These are phyloP conservation scores for Jaapia argillacea DNA, from an alignment of 768 basidiomycete genomes.

Conservation along the genomic window DNA sequence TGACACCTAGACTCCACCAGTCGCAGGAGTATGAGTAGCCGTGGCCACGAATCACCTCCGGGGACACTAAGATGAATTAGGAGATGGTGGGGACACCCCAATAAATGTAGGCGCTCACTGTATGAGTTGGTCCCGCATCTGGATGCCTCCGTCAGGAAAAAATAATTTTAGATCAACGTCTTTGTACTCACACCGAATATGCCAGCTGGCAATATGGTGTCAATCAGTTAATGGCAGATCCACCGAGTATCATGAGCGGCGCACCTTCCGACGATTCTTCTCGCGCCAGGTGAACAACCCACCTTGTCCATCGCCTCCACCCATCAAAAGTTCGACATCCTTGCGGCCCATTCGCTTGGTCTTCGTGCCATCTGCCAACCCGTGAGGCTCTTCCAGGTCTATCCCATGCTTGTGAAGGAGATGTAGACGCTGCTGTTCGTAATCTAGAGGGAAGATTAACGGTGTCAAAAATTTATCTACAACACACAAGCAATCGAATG, in stretches of 20 bases:
- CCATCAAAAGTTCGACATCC: constrained; percentile 80
- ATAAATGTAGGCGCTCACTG: constrained; percentile 41
- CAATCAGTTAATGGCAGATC: constrained; percentile 3
- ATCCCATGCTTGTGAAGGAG: constrained; percentile 89
- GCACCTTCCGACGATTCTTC: constrained; percentile 82
- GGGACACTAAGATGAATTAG: constrained; percentile 55
- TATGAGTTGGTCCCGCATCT: constrained; percentile 84
- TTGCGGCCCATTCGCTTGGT: constrained; percentile 74
- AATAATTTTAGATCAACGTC: not conserved
- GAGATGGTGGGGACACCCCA: constrained; percentile 5
- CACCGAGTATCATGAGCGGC: constrained; percentile 9
- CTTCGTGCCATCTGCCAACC: constrained; percentile 54
- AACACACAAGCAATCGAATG: constrained; percentile 9
- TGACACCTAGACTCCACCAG: constrained; percentile 98
- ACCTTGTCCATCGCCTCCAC: constrained; percentile 67
- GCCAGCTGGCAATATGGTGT: constrained; percentile 47
- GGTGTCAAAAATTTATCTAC: constrained; percentile 5
- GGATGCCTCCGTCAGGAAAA: too few species aligned
- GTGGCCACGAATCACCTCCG: constrained; percentile 82
- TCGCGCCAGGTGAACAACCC: constrained; percentile 95
- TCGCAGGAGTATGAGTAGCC: constrained; percentile 94
- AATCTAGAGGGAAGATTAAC: constrained; percentile 41
- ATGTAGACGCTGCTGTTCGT: constrained; percentile 86
- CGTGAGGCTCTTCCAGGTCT: constrained; percentile 77
- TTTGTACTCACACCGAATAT: constrained; percentile 72